Conservation (phyloP, 805 yeast genomes). For the Yarrowia sp. region DNA sequence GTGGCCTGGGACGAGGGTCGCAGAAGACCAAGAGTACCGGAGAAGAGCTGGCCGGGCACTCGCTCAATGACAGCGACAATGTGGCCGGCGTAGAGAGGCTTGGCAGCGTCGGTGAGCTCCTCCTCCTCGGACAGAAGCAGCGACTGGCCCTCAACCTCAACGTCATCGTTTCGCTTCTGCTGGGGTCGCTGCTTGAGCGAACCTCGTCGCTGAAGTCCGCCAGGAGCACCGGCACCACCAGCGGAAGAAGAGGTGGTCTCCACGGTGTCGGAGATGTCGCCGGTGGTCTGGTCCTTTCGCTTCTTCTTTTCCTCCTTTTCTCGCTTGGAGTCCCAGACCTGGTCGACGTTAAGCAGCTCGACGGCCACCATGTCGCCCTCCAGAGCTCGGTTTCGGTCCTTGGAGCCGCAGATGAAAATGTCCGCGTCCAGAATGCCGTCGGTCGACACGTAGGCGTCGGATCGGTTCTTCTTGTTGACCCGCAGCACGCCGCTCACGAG, state of each 20-base stretch:
- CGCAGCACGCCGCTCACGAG: slow-evolving; percentile 91
- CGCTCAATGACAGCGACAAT: slow-evolving; percentile 98
- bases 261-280: slow-evolving; percentile 43
- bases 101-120: slow-evolving; percentile 88
- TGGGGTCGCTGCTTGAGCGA: slow-evolving; percentile 94
- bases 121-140: slow-evolving; percentile 91
- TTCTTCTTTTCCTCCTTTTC: slow-evolving; percentile 98
- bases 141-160: slow-evolving; percentile 98
- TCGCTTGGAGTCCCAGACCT: slow-evolving; percentile 95
- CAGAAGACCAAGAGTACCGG: slow-evolving; percentile 90
- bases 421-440: slow-evolving; percentile 96
- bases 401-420: slow-evolving; percentile 96
- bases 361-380: slow-evolving; percentile 98
- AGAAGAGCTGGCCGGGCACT: slow-evolving; percentile 93
- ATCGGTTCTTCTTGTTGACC: slow-evolving; percentile 93
- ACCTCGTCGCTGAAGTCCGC: slow-evolving; percentile 71
- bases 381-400: slow-evolving; percentile 95
- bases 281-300: slow-evolving; percentile 60
- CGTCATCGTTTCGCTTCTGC: slow-evolving; percentile 96
- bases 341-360: slow-evolving; percentile 92
- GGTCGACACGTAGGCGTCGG: slow-evolving; percentile 98
- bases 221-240: slow-evolving; percentile 46
- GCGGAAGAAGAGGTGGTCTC: slow-evolving; percentile 48
- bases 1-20: slow-evolving; percentile 96
- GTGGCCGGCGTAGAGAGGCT: slow-evolving; percentile 96